Conservation (phyloP, 805 yeast species). For the Brettanomyces naardenensis region DNA sequence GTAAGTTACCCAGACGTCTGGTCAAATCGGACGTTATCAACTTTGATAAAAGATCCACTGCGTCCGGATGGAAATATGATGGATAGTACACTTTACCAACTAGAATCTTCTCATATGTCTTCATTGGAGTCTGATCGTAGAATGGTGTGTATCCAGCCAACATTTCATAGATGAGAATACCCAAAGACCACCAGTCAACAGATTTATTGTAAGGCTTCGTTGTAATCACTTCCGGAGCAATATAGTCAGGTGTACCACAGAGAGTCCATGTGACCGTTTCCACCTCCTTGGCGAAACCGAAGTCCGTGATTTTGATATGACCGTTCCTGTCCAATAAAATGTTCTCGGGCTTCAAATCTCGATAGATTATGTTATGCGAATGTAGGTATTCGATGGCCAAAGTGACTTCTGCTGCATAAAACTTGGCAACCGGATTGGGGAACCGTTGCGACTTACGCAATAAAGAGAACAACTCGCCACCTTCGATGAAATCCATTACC, state of each 20-base stretch:
- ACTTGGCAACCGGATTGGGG: slow-evolving; percentile 57
- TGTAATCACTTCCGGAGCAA: slow-evolving; percentile 60
- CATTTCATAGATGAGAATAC: slow-evolving; percentile 55
- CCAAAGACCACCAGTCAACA: slow-evolving; percentile 62
- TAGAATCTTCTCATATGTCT: slow-evolving; percentile 51
- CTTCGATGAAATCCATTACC: slow-evolving; percentile 62
- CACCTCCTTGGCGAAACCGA: slow-evolving; percentile 58
- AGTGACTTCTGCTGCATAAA: slow-evolving; percentile 55
- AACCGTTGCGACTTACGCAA: slow-evolving; percentile 50
- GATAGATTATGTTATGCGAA: slow-evolving; percentile 49
- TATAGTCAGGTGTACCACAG: slow-evolving; percentile 60
- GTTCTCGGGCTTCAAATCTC: slow-evolving; percentile 57
- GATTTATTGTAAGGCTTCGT: slow-evolving; percentile 56
- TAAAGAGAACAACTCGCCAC: slow-evolving; percentile 51
- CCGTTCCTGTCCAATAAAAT: slow-evolving; percentile 51
- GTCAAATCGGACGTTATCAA: slow-evolving; percentile 50
- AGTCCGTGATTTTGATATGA: slow-evolving; percentile 53
- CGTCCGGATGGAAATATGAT: slow-evolving; percentile 46
- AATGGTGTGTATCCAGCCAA: slow-evolving; percentile 56
- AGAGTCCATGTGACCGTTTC: slow-evolving; percentile 52
- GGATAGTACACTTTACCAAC: slow-evolving; percentile 48
- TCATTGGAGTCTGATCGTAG: slow-evolving; percentile 57
- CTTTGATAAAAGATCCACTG: slow-evolving; percentile 40
- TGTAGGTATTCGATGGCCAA: slow-evolving; percentile 53
- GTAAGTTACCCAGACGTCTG: slow-evolving; percentile 48